phyloP scores from a whole-genome alignment of 345 rosid species.

The Eucalyptus polybractea region DNA sequence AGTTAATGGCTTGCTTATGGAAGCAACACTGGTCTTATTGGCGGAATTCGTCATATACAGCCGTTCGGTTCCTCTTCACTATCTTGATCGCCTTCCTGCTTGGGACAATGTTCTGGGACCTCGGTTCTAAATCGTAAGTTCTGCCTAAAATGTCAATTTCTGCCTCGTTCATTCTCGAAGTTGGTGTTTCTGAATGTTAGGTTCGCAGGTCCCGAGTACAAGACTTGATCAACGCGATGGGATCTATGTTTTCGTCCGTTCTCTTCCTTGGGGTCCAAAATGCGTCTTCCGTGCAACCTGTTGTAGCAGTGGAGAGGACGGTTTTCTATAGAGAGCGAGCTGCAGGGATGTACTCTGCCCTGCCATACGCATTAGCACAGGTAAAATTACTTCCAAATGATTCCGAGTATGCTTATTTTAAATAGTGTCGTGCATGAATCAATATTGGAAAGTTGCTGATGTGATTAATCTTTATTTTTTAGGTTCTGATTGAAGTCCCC shows the following conservation, averaged over 20 bases:
- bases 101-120: constrained; percentile 33
- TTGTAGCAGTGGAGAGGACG: constrained; percentile 26
- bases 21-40: constrained; percentile 32
- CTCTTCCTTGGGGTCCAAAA: constrained; percentile 26
- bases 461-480: too few species aligned
- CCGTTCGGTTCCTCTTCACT: constrained; percentile 24
- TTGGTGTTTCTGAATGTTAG: neutral
- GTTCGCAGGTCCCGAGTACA: neutral
- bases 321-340: constrained; percentile 40
- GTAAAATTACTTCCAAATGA: neutral
- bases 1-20: constrained; percentile 35
- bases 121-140: constrained; percentile 19
- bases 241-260: constrained; percentile 30
- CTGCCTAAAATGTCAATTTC: neutral
- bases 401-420: neutral
- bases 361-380: constrained; percentile 39
- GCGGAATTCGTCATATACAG: constrained; percentile 32
- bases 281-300: constrained; percentile 16
- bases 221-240: constrained; percentile 16
- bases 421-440: neutral
- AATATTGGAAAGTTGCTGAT: neutral
- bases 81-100: constrained; percentile 14
- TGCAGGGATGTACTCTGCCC: constrained; percentile 42
- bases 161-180: neutral
- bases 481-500: constrained; percentile 10